These are phyloP conservation scores for Chromera velia DNA, from an alignment of 73 alveolate genomes.

Conservation along the genomic window DNA sequence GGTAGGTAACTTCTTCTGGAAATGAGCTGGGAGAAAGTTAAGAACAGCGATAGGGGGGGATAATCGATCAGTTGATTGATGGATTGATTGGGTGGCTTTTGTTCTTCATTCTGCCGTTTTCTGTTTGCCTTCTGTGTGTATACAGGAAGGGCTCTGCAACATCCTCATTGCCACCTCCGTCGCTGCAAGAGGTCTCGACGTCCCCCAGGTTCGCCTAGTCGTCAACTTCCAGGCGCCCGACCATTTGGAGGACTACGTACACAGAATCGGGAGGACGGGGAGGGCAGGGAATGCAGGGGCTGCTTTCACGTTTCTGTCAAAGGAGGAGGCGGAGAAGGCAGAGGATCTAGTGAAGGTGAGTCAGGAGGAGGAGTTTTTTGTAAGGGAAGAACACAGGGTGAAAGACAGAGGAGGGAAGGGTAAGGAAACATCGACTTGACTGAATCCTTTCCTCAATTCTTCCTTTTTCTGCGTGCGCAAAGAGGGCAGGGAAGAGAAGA, in stretches of 20 bases:
- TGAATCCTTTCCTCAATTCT: too few relatives aligned
- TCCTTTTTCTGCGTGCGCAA: too few relatives aligned
- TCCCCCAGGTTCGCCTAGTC: conserved; percentile 62
- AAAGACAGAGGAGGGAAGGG: too few relatives aligned
- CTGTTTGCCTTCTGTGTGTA: background rate
- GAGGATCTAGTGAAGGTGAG: conserved; percentile 69
- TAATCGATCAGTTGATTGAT: too few relatives aligned
- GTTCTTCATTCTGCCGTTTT: background rate
- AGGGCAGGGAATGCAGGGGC: conserved; percentile 76
- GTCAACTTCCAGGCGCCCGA: conserved; percentile 76
- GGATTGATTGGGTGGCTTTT: too few relatives aligned
- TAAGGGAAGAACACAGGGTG: too few relatives aligned
- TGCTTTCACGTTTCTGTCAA: conserved; percentile 72
- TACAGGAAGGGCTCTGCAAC: conserved; percentile 59
- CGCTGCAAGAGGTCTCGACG: conserved; percentile 81
- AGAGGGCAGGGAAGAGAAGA: too few relatives aligned
- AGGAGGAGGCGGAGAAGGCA: conserved; percentile 69
- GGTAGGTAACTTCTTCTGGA: too few relatives aligned
- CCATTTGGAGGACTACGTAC: conserved; percentile 84
- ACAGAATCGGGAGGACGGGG: conserved; percentile 86
- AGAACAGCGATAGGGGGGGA: too few relatives aligned
- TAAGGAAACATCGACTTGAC: too few relatives aligned
- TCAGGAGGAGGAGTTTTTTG: too few relatives aligned
- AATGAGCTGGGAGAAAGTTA: too few relatives aligned
- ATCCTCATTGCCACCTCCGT: conserved; percentile 78